Evolutionary conservation across 108 stramenopile genomes (phyloP).

Genomic region (Skeletonema grethae): DNA sequence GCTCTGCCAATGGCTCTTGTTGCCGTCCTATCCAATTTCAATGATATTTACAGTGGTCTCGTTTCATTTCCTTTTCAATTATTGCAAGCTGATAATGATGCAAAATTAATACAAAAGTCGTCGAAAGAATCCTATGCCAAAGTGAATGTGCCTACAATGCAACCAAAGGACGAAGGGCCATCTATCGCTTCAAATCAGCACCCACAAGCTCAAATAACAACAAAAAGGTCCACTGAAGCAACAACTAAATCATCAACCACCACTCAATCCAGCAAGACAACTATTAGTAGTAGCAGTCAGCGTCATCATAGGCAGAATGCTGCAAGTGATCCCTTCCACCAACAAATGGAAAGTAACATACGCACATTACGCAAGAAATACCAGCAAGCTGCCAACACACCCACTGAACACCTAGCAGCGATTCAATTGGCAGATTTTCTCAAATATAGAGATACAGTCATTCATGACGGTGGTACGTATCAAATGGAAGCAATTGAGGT

Average conservation of each 20-base stretch:
- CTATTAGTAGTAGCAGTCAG: neutral
- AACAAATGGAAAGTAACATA: conserved; percentile 47
- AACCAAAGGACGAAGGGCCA: neutral
- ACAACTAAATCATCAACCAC: conserved; percentile 11
- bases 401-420: conserved; percentile 22
- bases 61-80: neutral
- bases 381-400: conserved; percentile 16
- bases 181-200: neutral
- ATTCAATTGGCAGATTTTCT: conserved; percentile 68
- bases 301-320: neutral
- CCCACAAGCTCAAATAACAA: conserved; percentile 11
- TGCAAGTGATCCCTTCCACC: conserved; percentile 17
- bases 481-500: conserved; percentile 69
- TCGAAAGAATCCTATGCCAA: neutral
- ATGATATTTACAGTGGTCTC: conserved; percentile 23
- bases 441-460: conserved; percentile 59
- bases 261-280: conserved; percentile 7
- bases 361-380: conserved; percentile 12
- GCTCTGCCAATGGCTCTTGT: conserved; percentile 36
- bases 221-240: conserved; percentile 9
- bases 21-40: conserved; percentile 23
- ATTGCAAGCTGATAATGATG: neutral
- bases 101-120: neutral
- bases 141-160: neutral
- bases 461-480: conserved; percentile 77